Base-by-base conservation (phyloP, 1,284 basidiomycete species). In the Ceratobasidium papillatum region DNA sequence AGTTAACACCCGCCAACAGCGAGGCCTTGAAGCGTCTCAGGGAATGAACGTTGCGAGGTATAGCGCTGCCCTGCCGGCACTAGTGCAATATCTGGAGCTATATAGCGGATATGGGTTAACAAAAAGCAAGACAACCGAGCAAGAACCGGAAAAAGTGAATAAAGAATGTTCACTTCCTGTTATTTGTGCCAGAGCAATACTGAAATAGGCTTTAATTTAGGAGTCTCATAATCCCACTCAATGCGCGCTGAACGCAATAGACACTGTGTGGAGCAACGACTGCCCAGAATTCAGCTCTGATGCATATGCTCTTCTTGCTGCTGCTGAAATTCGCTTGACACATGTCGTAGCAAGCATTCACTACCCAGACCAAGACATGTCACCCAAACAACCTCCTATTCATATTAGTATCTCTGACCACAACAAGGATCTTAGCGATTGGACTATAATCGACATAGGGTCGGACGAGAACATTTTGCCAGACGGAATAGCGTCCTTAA, bases 301-400 rank as follows among this genome's bases (percentile, higher is more conserved):
- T 25, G 56, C 68, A 36, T 72, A 72, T 34, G 56, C 56, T 5
- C 25, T 45, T 7, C 43, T 72, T 27, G 22, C 45, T 5, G 34
- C 56, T n/a, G 68, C 68, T 7, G 68, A 72, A 30, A 22, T 72
- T 38, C 56, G 58, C 2, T 22, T 65, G 17, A 38, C 14, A 36
- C 11, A 34, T 12, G 14, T 14, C 2, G 19, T 65, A 8, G 17
- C 32, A 4, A n/a, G 7, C 5, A 52, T 22, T 12, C 17, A 65
- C 32, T 27, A 61, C 22, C 25, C 38, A 25, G 9, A 62, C 11
- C 38, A 51, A 51, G 32, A 65, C 32, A 32, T 34, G 27, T 17
- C 19, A 7, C 8, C 25, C 32, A 59, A n/a, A 36, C 17, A 36
- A 19, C n/a, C 27, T 19, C 17, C 30, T 11, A 34, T 36, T 59